Percentiles rank a stretch among this genome's conserved stretches.
phyloP scores from a whole-genome alignment of 75 land plant species.

The Ceratopteris richardii region DNA sequence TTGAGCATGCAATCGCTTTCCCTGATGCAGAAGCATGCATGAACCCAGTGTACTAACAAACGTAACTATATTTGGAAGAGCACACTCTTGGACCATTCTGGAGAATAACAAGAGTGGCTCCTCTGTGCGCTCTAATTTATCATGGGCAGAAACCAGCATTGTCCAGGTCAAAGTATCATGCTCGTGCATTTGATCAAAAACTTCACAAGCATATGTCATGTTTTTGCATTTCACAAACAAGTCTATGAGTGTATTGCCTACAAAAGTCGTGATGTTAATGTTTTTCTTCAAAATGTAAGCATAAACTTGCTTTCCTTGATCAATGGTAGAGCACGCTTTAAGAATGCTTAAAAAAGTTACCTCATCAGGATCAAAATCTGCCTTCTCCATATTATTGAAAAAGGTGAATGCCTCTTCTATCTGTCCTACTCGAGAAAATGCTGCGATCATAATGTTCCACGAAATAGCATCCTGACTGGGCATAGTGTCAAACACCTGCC shows the following conservation, averaged over 20 bases:
- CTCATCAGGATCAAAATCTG: slow-evolving; percentile 13
- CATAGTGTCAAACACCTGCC: slow-evolving; percentile 8
- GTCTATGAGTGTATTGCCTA: slow-evolving; percentile 37
- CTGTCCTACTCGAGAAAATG: slow-evolving; percentile 8
- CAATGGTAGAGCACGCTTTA: slow-evolving; percentile 10
- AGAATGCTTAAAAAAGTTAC: slow-evolving; percentile 18
- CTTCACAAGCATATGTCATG: slow-evolving; percentile 19
- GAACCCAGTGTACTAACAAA: slow-evolving; percentile 11
- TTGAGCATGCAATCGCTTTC: slow-evolving; percentile 6
- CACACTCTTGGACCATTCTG: slow-evolving; percentile 31
- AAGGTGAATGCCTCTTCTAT: slow-evolving; percentile 12
- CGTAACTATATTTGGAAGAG: slow-evolving; percentile 12
- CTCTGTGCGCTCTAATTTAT: slow-evolving; percentile 42
- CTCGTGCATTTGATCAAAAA: slow-evolving; percentile 31
- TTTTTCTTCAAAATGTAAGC: slow-evolving; percentile 19
- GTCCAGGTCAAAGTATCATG: slow-evolving; percentile 65
- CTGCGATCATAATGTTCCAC: slow-evolving; percentile 27
- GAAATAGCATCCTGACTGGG: slow-evolving; percentile 4
- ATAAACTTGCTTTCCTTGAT: slow-evolving; percentile 35
- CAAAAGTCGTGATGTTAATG: slow-evolving; percentile 9
- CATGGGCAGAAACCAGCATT: slow-evolving; percentile 62
- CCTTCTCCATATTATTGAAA: slow-evolving; percentile 11
- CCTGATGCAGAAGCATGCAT: slow-evolving; percentile 3
- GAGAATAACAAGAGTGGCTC: slow-evolving; percentile 47
- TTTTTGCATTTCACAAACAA: slow-evolving; percentile 39